A percentile compares a stretch with the other conserved stretches of the same genome.
phyloP scores from a whole-genome alignment of 495 filamentous ascomycete genomes.

The Neurospora sp. region DNA sequence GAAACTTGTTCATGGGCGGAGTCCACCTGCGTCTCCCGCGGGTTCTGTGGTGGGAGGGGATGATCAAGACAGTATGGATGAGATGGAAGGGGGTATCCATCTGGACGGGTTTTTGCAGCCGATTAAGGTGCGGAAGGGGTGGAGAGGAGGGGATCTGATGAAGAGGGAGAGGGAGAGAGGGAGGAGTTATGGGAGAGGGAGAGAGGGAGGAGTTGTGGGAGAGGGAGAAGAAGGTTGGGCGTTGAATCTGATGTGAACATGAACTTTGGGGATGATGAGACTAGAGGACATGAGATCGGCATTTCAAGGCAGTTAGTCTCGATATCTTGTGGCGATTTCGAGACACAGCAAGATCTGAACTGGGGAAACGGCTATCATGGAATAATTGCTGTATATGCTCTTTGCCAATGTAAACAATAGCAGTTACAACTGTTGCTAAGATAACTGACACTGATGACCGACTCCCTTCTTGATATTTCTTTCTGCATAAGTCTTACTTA shows the following conservation, averaged over 20 bases:
- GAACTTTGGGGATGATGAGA: not conserved
- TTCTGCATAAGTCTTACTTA: not conserved
- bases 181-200: not conserved
- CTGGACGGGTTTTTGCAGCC: constrained; percentile 40
- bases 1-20: constrained; percentile 23
- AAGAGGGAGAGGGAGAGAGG: not conserved
- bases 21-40: not conserved
- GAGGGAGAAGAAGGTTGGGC: not conserved
- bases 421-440: not conserved
- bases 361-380: not conserved
- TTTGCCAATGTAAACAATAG: not conserved
- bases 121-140: constrained; percentile 26
- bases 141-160: constrained; percentile 15
- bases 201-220: not conserved
- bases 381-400: not conserved
- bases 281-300: not conserved
- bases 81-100: constrained; percentile 45
- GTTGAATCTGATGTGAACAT: not conserved
- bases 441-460: not conserved
- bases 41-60: constrained; percentile 8
- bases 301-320: not conserved
- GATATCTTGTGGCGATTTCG: not conserved
- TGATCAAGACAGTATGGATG: constrained; percentile 33
- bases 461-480: not conserved
- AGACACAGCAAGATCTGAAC: not conserved